A percentile compares a stretch with the other conserved stretches of the same genome.
Evolutionary conservation across 2,329 filamentous ascomycete genomes (phyloP).

Genomic region (Periconia sp.): DNA sequence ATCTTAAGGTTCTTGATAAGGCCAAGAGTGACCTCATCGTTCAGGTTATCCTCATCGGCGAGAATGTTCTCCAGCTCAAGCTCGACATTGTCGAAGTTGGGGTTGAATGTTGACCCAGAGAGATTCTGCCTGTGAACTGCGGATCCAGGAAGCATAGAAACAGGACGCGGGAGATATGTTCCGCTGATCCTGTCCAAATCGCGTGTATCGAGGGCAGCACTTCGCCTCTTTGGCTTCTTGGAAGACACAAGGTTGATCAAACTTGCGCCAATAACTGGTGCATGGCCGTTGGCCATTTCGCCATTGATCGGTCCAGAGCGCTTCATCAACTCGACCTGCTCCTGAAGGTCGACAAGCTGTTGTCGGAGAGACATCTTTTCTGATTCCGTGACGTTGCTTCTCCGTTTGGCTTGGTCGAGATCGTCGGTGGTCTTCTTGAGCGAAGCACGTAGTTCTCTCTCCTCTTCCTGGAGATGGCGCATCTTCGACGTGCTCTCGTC

Average conservation of each 20-base stretch:
- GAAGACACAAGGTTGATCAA: conserved; percentile 96
- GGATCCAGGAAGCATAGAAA: conserved; percentile 86
- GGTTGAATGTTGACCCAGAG: conserved; percentile 77
- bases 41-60: conserved; percentile 92
- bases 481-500: conserved; percentile 90
- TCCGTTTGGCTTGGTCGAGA: conserved; percentile 77
- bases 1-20: conserved; percentile 97
- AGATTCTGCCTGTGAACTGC: conserved; percentile 71
- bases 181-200: conserved; percentile 87
- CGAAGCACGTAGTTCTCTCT: conserved; percentile 82
- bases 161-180: conserved; percentile 93
- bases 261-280: conserved; percentile 64
- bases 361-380: conserved; percentile 87
- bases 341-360: conserved; percentile 87
- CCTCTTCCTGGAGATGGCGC: conserved; percentile 93
- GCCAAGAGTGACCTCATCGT: conserved; percentile 96
- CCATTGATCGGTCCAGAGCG: conserved; percentile 74
- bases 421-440: conserved; percentile 80
- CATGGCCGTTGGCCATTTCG: conserved; percentile 69
- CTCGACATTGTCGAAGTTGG: conserved; percentile 88
- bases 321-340: conserved; percentile 88
- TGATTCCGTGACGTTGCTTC: conserved; percentile 76
- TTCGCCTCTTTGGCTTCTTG: conserved; percentile 95
- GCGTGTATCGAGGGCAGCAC: conserved; percentile 84
- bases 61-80: conserved; percentile 92